Base-by-base conservation (phyloP, 1,284 basidiomycete species). In the Ceratobasidium sp. region DNA sequence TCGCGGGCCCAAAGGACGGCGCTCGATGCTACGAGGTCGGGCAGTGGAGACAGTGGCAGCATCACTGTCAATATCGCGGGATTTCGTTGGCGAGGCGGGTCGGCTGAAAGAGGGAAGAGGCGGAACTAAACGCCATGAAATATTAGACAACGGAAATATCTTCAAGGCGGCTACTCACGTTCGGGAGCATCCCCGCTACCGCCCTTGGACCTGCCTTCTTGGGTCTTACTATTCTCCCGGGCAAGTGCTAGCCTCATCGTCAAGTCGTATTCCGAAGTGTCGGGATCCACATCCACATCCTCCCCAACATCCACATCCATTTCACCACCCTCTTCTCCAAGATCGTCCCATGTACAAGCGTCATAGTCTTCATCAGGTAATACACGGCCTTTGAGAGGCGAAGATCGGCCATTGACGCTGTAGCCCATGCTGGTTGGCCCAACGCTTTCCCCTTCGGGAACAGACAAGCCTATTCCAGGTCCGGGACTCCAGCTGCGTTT, bases 211-310 rank as follows among this genome's bases (percentile, higher is more conserved):
- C 29, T 56, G 13, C 41, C 68, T 53, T 84, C 81, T 73, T 92
- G 90, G 75, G 84, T 89, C 76, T 87, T 82, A 75, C 90, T 92
- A 76, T 95, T 95, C 71, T 84, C 83, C 71, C 90, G 81, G 5
- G 92, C 93, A 56, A 94, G 79, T 71, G 89, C 89, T 64, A 95
- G 78, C 53, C 88, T 85, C 78, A 84, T 81, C 27, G 85, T 83
- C 67, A 95, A 79, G 74, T 93, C 87, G 71, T 84, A 82, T 74
- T 93, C 91, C 13, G 87, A 90, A 50, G 83, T 67, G 39, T 72
- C 72, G 13, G 58, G 56, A 25, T 59, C 54, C 25, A 71, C 41
- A 11, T 57, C 60, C 30, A 41, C 80, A 71, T 88, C 85, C 72
- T 77, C 76, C 41, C 76, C 73, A 52, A 75, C 53, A 75, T 78